These are phyloP conservation scores for Wickerhamomyces sp. DNA, from an alignment of 1,139 yeast species.

Conservation along the genomic window DNA sequence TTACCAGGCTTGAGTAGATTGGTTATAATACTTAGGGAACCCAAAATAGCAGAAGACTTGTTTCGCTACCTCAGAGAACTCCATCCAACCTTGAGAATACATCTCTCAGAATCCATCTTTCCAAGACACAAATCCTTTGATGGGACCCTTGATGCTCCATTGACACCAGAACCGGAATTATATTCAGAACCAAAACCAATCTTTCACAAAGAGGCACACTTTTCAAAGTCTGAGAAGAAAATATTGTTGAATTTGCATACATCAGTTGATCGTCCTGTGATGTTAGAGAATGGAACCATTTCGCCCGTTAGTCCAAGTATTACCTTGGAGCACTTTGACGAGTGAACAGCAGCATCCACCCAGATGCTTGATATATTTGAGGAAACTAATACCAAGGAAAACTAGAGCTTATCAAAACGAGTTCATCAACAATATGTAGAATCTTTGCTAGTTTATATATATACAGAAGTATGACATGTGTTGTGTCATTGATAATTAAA, in stretches of 20 bases:
- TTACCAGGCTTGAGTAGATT: constrained; percentile 39
- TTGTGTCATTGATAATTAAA: background rate
- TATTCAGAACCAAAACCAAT: constrained; percentile 37
- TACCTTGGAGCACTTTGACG: constrained; percentile 12
- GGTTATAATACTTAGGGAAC: constrained; percentile 37
- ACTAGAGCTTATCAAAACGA: background rate
- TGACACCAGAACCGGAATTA: constrained; percentile 9
- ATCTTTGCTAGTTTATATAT: background rate
- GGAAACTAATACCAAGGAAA: background rate
- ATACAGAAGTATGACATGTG: background rate
- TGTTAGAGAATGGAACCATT: background rate
- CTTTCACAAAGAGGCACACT: constrained; percentile 3
- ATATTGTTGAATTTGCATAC: constrained; percentile 10
- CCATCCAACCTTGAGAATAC: constrained; percentile 29
- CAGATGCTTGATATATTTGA: too few relatives aligned
- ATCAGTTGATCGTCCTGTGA: constrained; percentile 6
- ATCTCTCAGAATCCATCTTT: constrained; percentile 38
- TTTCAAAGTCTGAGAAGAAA: constrained; percentile 3
- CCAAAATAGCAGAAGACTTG: constrained; percentile 29
- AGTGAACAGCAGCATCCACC: background rate
- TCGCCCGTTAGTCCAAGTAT: constrained; percentile 20
- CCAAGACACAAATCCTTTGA: constrained; percentile 38
- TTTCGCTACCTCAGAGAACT: constrained; percentile 23
- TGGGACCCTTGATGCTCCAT: constrained; percentile 19
- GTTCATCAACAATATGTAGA: background rate